These are phyloP conservation scores for Byssothecium circinans DNA, from an alignment of 2,329 filamentous ascomycete species.

Conservation along the genomic window DNA sequence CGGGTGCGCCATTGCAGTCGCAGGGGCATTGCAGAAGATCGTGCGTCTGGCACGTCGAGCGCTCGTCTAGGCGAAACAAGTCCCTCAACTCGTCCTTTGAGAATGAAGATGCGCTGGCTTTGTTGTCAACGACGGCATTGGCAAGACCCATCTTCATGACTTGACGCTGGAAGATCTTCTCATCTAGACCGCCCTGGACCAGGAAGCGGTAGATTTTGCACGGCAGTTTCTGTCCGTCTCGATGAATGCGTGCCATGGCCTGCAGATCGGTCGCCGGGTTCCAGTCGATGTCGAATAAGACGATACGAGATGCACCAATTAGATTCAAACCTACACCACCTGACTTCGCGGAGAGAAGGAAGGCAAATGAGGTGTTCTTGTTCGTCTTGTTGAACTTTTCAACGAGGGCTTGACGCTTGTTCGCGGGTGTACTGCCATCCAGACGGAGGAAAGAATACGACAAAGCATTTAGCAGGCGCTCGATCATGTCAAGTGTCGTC, in stretches of 20 bases:
- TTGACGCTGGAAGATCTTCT: constrained; percentile 75
- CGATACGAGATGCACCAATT: constrained; percentile 68
- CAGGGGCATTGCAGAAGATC: constrained; percentile 67
- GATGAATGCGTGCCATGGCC: constrained; percentile 74
- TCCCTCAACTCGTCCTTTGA: constrained; percentile 67
- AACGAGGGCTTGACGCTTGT: constrained; percentile 68
- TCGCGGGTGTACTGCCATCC: constrained; percentile 66
- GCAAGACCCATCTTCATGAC: constrained; percentile 71
- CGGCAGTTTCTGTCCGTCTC: constrained; percentile 68
- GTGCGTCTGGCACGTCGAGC: constrained; percentile 66
- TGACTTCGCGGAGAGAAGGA: constrained; percentile 72
- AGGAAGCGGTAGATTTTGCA: constrained; percentile 71
- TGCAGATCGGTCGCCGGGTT: constrained; percentile 74
- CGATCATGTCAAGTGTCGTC: constrained; percentile 68
- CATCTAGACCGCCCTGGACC: constrained; percentile 68
- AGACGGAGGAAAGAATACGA: constrained; percentile 67
- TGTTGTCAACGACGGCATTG: constrained; percentile 71
- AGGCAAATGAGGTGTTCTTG: constrained; percentile 63
- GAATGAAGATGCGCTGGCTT: constrained; percentile 62
- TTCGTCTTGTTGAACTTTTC: constrained; percentile 68
- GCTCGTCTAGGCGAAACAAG: constrained; percentile 66
- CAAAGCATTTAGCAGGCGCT: constrained; percentile 61
- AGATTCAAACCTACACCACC: constrained; percentile 72
- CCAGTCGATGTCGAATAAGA: constrained; percentile 76
- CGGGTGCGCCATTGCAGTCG: constrained; percentile 53